Evolutionary conservation across 2,329 filamentous ascomycete species (phyloP).

Genomic region (Dichotomopilus funicola): DNA sequence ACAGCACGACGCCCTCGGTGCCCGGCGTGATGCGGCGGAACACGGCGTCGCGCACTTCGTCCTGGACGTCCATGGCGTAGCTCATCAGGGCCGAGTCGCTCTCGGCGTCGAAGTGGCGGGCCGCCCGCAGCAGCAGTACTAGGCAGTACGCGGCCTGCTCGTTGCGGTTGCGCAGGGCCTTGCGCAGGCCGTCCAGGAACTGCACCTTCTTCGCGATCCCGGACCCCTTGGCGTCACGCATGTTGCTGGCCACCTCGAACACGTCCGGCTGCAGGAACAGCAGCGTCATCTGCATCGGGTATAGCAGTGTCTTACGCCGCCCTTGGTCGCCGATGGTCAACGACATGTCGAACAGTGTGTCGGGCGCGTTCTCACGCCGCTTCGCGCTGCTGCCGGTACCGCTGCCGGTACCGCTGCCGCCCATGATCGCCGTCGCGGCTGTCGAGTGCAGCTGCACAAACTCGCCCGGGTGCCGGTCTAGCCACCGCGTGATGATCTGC

Average conservation of each 20-base stretch:
- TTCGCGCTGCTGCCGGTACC: constrained; percentile 33
- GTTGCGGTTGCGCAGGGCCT: constrained; percentile 56
- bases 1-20: constrained; percentile 39
- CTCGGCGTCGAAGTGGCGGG: constrained; percentile 57
- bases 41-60: constrained; percentile 60
- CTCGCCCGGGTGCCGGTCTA: constrained; percentile 58
- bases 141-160: constrained; percentile 62
- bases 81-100: constrained; percentile 58
- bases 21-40: constrained; percentile 48
- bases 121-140: constrained; percentile 54
- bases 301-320: constrained; percentile 49
- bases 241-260: constrained; percentile 62
- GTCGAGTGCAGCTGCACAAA: constrained; percentile 57
- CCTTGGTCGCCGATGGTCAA: constrained; percentile 54
- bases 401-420: too few species aligned
- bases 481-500: constrained; percentile 57
- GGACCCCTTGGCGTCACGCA: constrained; percentile 56
- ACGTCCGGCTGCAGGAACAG: constrained; percentile 61
- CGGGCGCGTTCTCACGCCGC: constrained; percentile 57
- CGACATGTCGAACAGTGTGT: constrained; percentile 64
- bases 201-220: constrained; percentile 60
- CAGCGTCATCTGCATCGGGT: constrained; percentile 56
- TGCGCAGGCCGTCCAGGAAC: constrained; percentile 58
- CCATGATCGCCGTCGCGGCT: background rate
- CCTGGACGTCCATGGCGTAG: constrained; percentile 63